Percentiles rank a stretch among this genome's conserved stretches.
Conservation (phyloP, 768 basidiomycete genomes). For the Rickenella mellea region DNA sequence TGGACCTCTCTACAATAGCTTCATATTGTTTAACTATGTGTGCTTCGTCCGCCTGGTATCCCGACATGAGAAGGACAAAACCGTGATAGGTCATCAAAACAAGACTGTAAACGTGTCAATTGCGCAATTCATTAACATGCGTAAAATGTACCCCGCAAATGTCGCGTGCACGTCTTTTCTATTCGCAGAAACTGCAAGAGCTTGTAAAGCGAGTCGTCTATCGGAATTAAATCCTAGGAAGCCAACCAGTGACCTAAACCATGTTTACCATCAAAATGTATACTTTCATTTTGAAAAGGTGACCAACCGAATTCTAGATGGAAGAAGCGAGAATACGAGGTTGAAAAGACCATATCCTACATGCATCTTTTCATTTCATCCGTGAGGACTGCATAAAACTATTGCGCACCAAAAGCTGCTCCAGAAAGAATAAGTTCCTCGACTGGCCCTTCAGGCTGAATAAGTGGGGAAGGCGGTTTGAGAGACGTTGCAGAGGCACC, state of each 20-base stretch:
- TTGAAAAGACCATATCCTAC: constrained; percentile 64
- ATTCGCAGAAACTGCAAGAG: constrained; percentile 58
- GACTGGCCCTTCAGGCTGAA: constrained; percentile 37
- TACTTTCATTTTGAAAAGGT: not conserved
- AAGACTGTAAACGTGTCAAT: constrained; percentile 19
- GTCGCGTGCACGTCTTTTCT: constrained; percentile 65
- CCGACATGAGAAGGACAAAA: constrained; percentile 56
- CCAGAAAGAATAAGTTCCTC: constrained; percentile 71
- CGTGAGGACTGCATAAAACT: not conserved
- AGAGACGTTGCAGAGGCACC: constrained; percentile 12
- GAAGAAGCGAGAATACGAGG: constrained; percentile 68
- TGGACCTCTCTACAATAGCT: constrained; percentile 54
- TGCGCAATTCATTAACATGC: not conserved
- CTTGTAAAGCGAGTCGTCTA: constrained; percentile 54
- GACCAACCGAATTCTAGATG: constrained; percentile 56
- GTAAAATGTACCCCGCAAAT: constrained; percentile 52
- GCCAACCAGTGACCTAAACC: constrained; percentile 53
- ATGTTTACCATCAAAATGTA: too few relatives aligned
- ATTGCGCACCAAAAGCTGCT: constrained; percentile 58
- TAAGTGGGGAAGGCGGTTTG: not conserved
- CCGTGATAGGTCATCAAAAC: constrained; percentile 77
- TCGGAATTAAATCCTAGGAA: constrained; percentile 73
- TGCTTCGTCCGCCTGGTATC: constrained; percentile 68
- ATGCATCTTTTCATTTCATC: not conserved
- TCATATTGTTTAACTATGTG: constrained; percentile 54